Evolutionary conservation across 768 basidiomycete genomes (phyloP), one percentile per base, ranked within the genome.

Genomic region (Leccinum imitatum): DNA sequence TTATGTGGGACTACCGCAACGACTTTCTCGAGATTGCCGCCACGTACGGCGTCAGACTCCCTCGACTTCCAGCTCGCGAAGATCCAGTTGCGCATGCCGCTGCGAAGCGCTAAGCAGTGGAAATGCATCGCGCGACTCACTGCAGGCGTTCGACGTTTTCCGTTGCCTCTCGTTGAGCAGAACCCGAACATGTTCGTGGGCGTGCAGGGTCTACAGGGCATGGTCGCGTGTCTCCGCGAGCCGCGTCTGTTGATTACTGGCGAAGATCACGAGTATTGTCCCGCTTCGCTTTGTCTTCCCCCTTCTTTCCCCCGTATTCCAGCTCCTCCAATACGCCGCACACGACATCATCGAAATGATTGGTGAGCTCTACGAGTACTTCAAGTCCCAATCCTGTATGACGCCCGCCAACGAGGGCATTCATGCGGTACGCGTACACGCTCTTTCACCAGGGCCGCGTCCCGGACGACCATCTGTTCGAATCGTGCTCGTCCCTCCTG

Each of bases 1-100:
- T 80, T 60, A 74, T 77, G 61, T 80, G 76, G 72, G 79, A 80
- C 61, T 78, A 77, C 11, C 70, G 78, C 2, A 75, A 73, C 64
- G 79, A 80, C 63, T 77, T 66, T 65, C 64, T 74, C 46, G 78
- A 79, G 59, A 66, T 80, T 3, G 61, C 30, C 9, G 54, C 68
- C 15, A 52, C 60, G 1, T 75, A 75, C 47, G 68, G 69, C 1
- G 65, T 76, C 23, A 27, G 52, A 0, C 61, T 80, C 19, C 61
- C 60, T 80, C 17, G 79, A 80, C 59, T 69, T 80, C 30, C 78
- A 79, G 58, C 67, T 80, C 11, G 79, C 71, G 1, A 78, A 79
- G 58, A 70, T 78, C 52, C 56, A 63, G 33, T 73, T 71, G 0
- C 72, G 76, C 0, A 27, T 72, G 13, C 25, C 59, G 0, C 39